Percentiles rank a stretch among this genome's conserved stretches.
Evolutionary conservation across 208 protist species (phyloP).

Genomic region (Crithidia thermophila): DNA sequence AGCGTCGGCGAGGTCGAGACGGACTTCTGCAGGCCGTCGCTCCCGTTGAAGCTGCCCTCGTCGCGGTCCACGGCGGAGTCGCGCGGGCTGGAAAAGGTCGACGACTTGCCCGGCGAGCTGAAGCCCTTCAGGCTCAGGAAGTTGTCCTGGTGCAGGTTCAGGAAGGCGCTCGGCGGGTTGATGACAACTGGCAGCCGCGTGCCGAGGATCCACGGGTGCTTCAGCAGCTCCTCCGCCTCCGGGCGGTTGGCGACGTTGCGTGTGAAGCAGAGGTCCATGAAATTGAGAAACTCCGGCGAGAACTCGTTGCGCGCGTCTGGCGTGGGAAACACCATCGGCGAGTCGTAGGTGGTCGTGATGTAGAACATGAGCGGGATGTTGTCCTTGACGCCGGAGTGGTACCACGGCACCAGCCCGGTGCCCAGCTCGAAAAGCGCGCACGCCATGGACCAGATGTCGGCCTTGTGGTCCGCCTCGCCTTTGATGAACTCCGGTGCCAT

Average conservation of each 20-base stretch:
- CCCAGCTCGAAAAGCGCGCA: constrained; percentile 90
- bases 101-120: constrained; percentile 29
- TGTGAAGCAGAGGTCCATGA: constrained; percentile 88
- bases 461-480: constrained; percentile 77
- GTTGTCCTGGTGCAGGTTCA: constrained; percentile 31
- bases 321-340: constrained; percentile 65
- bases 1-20: constrained; percentile 22
- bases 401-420: constrained; percentile 83
- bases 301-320: constrained; percentile 59
- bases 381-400: constrained; percentile 80
- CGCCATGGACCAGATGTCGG: constrained; percentile 90
- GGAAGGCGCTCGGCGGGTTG: constrained; percentile 14
- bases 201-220: constrained; percentile 86
- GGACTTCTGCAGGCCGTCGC: constrained; percentile 32
- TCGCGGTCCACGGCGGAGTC: constrained; percentile 39
- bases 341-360: constrained; percentile 83
- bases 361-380: constrained; percentile 90
- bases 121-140: constrained; percentile 6
- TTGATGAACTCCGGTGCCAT: constrained; percentile 92
- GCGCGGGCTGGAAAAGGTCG: constrained; percentile 37
- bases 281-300: constrained; percentile 78
- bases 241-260: constrained; percentile 66
- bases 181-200: constrained; percentile 15
- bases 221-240: constrained; percentile 73
- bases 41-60: constrained; percentile 33